phyloP scores from a whole-genome alignment of 108 stramenopile genomes.

The Fragilariopsis cylindrus region DNA sequence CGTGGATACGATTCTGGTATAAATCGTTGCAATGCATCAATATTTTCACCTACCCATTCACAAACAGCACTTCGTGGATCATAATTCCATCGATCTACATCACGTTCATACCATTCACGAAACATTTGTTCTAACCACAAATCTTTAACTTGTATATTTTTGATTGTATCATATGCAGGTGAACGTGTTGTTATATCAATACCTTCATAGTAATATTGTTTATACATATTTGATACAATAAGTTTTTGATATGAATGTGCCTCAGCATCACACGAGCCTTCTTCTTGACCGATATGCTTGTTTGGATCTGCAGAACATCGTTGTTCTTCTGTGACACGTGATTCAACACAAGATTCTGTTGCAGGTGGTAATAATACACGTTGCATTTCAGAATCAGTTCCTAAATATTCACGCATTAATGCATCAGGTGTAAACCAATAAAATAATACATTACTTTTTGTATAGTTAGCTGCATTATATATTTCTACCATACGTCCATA shows the following conservation, averaged over 20 bases:
- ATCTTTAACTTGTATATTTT: constrained; percentile 7
- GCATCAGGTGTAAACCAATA: constrained; percentile 46
- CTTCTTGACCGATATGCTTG: constrained; percentile 23
- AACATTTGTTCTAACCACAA: constrained; percentile 23
- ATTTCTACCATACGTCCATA: constrained; percentile 27
- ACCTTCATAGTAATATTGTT: not conserved
- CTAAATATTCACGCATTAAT: constrained; percentile 15
- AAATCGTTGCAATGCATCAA: constrained; percentile 14
- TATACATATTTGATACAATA: not conserved
- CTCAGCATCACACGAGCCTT: constrained; percentile 32
- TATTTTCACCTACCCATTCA: constrained; percentile 34
- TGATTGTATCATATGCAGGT: constrained; percentile 26
- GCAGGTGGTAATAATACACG: constrained; percentile 22
- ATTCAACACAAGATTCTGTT: constrained; percentile 25
- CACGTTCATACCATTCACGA: not conserved
- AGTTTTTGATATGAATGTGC: constrained; percentile 13
- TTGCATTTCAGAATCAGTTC: constrained; percentile 37
- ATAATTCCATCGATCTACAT: constrained; percentile 19
- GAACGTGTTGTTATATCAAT: constrained; percentile 1
- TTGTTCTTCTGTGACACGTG: not conserved
- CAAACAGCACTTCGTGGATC: constrained; percentile 40
- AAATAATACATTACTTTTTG: constrained; percentile 34
- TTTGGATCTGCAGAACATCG: constrained; percentile 16
- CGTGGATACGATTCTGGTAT: constrained; percentile 32
- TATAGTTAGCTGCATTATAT: constrained; percentile 41